Evolutionary conservation across 331 rosid species (phyloP).

Genomic region (Arachis monticola): DNA sequence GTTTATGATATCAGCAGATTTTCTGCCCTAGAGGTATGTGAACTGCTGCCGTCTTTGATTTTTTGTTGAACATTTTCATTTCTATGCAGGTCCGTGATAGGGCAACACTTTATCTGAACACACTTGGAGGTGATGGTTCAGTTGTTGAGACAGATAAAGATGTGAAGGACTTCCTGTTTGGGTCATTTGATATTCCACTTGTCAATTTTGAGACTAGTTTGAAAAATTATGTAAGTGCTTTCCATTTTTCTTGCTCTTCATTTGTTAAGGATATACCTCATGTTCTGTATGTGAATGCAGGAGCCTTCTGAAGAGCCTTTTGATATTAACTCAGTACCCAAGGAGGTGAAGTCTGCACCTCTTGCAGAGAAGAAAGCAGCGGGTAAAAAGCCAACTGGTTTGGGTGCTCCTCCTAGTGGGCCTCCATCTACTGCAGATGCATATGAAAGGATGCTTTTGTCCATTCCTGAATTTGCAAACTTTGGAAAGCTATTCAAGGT

Average conservation of each 20-base stretch:
- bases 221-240: conserved; percentile 74
- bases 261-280: conserved; percentile 38
- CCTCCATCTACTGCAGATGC: conserved; percentile 79
- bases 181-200: conserved; percentile 86
- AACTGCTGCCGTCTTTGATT: conserved; percentile 24
- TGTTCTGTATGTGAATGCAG: conserved; percentile 60
- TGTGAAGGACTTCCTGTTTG: conserved; percentile 78
- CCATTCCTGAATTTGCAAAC: conserved; percentile 70
- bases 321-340: conserved; percentile 79
- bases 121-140: conserved; percentile 81
- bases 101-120: conserved; percentile 91
- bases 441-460: conserved; percentile 73
- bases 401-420: conserved; percentile 77
- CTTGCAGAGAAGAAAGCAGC: conserved; percentile 91
- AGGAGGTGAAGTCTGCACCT: conserved; percentile 85
- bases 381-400: conserved; percentile 84
- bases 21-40: not conserved
- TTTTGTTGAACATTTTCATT: conserved; percentile 34
- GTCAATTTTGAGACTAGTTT: conserved; percentile 86
- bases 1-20: conserved; percentile 30
- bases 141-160: conserved; percentile 73
- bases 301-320: conserved; percentile 91
- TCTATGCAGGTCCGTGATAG: conserved; percentile 91
- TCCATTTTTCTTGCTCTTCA: conserved; percentile 35
- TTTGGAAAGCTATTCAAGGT: conserved; percentile 98